Percentiles rank a stretch among this genome's conserved stretches.
These are phyloP conservation scores for Candida yuanshanica DNA, from an alignment of 805 yeast genomes.

Conservation along the genomic window DNA sequence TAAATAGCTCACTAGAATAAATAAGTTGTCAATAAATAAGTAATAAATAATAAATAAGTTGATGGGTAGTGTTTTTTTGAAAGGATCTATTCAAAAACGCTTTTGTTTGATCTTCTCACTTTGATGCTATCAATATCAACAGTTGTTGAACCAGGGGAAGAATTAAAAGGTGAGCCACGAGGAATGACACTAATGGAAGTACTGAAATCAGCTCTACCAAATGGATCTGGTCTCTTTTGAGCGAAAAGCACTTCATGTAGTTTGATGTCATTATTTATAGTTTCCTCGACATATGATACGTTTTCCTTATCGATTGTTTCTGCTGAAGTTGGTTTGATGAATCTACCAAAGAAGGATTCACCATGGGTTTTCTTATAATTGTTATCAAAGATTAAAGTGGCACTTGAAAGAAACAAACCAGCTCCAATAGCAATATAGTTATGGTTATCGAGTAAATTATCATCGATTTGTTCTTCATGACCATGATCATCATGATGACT, in stretches of 20 bases:
- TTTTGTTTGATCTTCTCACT: conserved; percentile 8
- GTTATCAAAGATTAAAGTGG: neutral
- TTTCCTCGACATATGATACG: conserved; percentile 1
- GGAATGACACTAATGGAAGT: conserved; percentile 1
- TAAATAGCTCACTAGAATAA: neutral
- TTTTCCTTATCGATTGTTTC: conserved; percentile 2
- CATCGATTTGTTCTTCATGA: conserved; percentile 2
- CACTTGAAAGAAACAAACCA: neutral
- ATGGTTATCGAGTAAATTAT: conserved; percentile 2
- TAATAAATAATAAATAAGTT: neutral
- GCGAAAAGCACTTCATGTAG: conserved; percentile 5
- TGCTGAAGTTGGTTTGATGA: conserved; percentile 1
- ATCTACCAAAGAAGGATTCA: conserved; percentile 3
- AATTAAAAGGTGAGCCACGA: conserved; percentile 10
- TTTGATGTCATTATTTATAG: conserved; percentile 2
- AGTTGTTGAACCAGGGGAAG: conserved; percentile 4
- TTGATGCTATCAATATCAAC: conserved; percentile 6
- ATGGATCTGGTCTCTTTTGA: conserved; percentile 1
- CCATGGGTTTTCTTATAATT: conserved; percentile 1
- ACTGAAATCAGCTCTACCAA: conserved; percentile 3
- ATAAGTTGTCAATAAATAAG: neutral
- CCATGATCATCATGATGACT: neutral
- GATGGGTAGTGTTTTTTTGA: too few relatives aligned
- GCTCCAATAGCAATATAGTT: neutral
- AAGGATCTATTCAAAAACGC: conserved; percentile 4